phyloP scores from a whole-genome alignment of 78 protist species.

The Dictyostelium firmibasis region DNA sequence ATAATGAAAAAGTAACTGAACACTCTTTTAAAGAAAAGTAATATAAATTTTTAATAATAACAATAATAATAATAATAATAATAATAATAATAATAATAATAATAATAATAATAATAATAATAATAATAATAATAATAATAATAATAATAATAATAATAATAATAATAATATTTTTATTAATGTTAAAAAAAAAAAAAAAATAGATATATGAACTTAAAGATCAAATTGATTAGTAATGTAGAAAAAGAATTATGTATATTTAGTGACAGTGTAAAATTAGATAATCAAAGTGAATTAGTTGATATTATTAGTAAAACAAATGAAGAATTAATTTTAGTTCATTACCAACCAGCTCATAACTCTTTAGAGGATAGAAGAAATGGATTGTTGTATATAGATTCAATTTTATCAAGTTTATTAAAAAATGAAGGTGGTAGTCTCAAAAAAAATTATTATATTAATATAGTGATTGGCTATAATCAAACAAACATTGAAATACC shows the following conservation, averaged over 20 bases:
- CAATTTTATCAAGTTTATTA: neutral
- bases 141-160: too few relatives aligned
- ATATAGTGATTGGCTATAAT: constrained; percentile 11
- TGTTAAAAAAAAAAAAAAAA: too few relatives aligned
- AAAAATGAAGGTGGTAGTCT: neutral
- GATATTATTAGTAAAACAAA: neutral
- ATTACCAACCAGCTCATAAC: neutral
- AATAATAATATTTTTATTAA: too few relatives aligned
- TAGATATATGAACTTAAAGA: constrained; percentile 33
- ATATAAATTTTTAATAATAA: neutral
- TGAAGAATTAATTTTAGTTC: neutral
- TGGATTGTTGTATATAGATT: neutral
- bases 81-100: too few relatives aligned
- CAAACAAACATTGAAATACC: neutral
- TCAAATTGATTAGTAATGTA: constrained; percentile 9
- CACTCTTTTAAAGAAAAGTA: constrained; percentile 35
- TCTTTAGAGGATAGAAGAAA: neutral
- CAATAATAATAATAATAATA: too few relatives aligned
- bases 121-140: too few relatives aligned
- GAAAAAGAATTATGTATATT: neutral
- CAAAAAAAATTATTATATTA: neutral
- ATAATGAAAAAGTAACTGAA: neutral
- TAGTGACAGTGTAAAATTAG: neutral
- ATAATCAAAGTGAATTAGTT: neutral
- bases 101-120: neutral